These are phyloP conservation scores for Penicillium hordei DNA, from an alignment of 2,329 filamentous ascomycete genomes.

Conservation along the genomic window DNA sequence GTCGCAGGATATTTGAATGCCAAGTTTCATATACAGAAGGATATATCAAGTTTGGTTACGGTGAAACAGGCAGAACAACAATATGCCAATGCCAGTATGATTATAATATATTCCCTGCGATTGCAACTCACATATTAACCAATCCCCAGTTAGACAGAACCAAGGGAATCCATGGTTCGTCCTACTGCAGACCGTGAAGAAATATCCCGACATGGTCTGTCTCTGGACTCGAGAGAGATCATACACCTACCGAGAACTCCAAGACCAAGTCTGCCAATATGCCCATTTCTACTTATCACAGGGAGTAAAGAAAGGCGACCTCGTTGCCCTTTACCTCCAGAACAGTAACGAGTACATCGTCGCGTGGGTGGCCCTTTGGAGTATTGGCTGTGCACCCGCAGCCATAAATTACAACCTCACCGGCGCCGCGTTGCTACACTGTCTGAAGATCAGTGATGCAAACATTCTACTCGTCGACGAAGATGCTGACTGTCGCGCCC, in stretches of 20 bases:
- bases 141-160: slow-evolving; percentile 49
- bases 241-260: slow-evolving; percentile 60
- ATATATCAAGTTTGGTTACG: slow-evolving; percentile 53
- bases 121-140: not conserved
- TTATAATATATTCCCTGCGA: not conserved
- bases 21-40: slow-evolving; percentile 66
- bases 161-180: slow-evolving; percentile 64
- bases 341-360: slow-evolving; percentile 69
- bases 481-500: slow-evolving; percentile 52
- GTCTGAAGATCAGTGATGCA: slow-evolving; percentile 58
- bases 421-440: slow-evolving; percentile 65
- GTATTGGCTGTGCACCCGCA: slow-evolving; percentile 67
- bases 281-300: slow-evolving; percentile 61
- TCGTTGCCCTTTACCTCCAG: slow-evolving; percentile 66
- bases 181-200: slow-evolving; percentile 58
- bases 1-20: slow-evolving; percentile 53
- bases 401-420: slow-evolving; percentile 70
- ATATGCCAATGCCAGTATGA: slow-evolving; percentile 52
- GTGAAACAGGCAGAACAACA: slow-evolving; percentile 46
- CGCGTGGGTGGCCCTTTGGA: slow-evolving; percentile 63
- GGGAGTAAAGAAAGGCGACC: slow-evolving; percentile 59
- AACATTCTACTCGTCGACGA: slow-evolving; percentile 61
- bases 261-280: slow-evolving; percentile 59
- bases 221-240: slow-evolving; percentile 66
- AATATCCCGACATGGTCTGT: slow-evolving; percentile 55